A percentile compares a stretch with the other conserved stretches of the same genome.
These are phyloP conservation scores for Lichina pygmaea DNA, from an alignment of 495 filamentous ascomycete genomes.

Conservation along the genomic window DNA sequence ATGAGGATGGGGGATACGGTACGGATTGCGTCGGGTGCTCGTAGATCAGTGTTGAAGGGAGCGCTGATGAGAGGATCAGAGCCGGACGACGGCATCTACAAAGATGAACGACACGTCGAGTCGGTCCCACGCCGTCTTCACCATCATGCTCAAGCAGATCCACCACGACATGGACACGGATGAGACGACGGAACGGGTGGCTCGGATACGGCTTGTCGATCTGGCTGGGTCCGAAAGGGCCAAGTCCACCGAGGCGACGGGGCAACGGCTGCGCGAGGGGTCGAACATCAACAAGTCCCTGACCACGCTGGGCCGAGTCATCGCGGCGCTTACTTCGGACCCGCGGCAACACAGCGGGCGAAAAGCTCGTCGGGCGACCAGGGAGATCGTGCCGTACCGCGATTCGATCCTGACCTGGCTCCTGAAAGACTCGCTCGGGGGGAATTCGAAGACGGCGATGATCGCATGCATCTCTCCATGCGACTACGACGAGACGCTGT, in stretches of 20 bases:
- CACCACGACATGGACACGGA: slow-evolving; percentile 82
- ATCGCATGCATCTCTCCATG: slow-evolving; percentile 88
- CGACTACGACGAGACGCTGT: slow-evolving; percentile 93
- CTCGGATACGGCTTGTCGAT: slow-evolving; percentile 86
- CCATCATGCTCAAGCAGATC: slow-evolving; percentile 91
- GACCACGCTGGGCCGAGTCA: slow-evolving; percentile 83
- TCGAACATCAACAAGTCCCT: slow-evolving; percentile 98
- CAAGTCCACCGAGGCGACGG: slow-evolving; percentile 86
- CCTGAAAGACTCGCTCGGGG: slow-evolving; percentile 79
- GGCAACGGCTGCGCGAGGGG: slow-evolving; percentile 69
- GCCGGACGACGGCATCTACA: slow-evolving; percentile 76
- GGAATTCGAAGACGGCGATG: slow-evolving; percentile 96
- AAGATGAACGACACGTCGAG: slow-evolving; percentile 99
- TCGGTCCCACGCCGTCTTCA: slow-evolving; percentile 90
- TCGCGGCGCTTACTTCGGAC: slow-evolving; percentile 71
- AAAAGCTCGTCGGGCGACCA: slow-evolving; percentile 13
- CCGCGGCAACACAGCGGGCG: slow-evolving; percentile 30
- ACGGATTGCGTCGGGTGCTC: background rate
- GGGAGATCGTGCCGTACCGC: slow-evolving; percentile 69
- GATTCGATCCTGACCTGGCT: slow-evolving; percentile 97
- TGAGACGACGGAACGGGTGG: slow-evolving; percentile 79
- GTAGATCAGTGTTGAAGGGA: background rate
- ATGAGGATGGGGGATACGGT: slow-evolving; percentile 65
- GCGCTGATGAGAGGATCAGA: slow-evolving; percentile 12
- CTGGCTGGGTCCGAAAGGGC: slow-evolving; percentile 86